phyloP scores from a whole-genome alignment of 2,329 filamentous ascomycete genomes.

The Exophiala sideris region DNA sequence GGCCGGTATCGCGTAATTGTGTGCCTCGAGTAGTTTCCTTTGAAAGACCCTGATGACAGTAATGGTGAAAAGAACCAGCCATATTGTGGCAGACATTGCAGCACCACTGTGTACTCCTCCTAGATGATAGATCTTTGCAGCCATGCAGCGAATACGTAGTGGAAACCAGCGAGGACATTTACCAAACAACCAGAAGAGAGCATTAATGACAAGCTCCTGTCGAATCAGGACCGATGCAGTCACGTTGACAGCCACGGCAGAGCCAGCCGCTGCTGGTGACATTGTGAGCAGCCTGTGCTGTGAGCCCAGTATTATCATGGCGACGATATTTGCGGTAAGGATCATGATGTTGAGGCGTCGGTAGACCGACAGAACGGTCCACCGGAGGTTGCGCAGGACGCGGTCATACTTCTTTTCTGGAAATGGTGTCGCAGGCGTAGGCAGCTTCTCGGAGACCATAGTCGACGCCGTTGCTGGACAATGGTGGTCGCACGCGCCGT shows the following conservation, averaged over 20 bases:
- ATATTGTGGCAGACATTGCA: slow-evolving; percentile 47
- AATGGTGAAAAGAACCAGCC: slow-evolving; percentile 43
- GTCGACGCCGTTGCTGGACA: slow-evolving; percentile 19
- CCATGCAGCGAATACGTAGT: slow-evolving; percentile 43
- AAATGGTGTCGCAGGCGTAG: slow-evolving; percentile 14
- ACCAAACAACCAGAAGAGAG: slow-evolving; percentile 46
- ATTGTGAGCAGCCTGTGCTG: slow-evolving; percentile 36
- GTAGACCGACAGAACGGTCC: slow-evolving; percentile 40
- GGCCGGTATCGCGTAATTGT: slow-evolving; percentile 43
- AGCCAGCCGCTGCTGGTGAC: slow-evolving; percentile 33
- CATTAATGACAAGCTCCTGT: slow-evolving; percentile 54
- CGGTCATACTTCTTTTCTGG: slow-evolving; percentile 29
- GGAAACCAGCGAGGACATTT: slow-evolving; percentile 46
- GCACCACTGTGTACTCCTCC: slow-evolving; percentile 55
- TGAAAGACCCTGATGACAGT: slow-evolving; percentile 30
- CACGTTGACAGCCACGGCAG: slow-evolving; percentile 46
- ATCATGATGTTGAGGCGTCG: slow-evolving; percentile 43
- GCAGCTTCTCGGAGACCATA: slow-evolving; percentile 22
- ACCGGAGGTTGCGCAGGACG: slow-evolving; percentile 35
- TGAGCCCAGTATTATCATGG: slow-evolving; percentile 36
- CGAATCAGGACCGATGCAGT: slow-evolving; percentile 48
- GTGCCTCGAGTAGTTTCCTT: slow-evolving; percentile 7
- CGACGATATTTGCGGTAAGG: slow-evolving; percentile 38
- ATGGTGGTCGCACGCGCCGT: slow-evolving; percentile 10
- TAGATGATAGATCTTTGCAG: slow-evolving; percentile 52